Evolutionary conservation across 768 basidiomycete species (phyloP).

Genomic region (Epithele typhae): DNA sequence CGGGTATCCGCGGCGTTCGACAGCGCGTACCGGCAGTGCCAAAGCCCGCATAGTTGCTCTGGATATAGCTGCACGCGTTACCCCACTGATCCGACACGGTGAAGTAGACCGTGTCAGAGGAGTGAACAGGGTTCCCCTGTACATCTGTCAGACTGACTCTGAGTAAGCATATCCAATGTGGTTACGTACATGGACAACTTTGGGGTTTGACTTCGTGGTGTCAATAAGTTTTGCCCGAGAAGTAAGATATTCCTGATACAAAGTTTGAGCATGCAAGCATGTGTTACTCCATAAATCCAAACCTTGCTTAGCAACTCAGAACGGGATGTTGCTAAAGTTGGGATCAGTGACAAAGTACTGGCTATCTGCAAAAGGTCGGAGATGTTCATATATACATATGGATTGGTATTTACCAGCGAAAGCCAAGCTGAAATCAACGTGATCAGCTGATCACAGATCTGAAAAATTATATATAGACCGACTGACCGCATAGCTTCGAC

Average conservation of each 20-base stretch:
- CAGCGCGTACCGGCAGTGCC: constrained; percentile 71
- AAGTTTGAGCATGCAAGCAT: background rate
- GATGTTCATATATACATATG: background rate
- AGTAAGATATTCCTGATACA: constrained; percentile 70
- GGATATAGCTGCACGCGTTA: constrained; percentile 86
- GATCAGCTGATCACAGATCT: background rate
- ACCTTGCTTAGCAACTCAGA: constrained; percentile 87
- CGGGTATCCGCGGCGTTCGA: background rate
- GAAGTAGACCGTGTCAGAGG: constrained; percentile 95
- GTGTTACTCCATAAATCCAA: background rate
- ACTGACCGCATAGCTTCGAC: constrained; percentile 78
- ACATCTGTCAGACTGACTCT: too few species aligned
- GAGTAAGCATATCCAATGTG: too few species aligned
- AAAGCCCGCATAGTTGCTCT: constrained; percentile 88
- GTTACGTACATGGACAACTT: constrained; percentile 57
- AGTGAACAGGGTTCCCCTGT: constrained; percentile 77
- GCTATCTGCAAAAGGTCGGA: constrained; percentile 47
- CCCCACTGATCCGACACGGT: constrained; percentile 86
- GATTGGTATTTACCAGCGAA: constrained; percentile 58
- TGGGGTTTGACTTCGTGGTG: constrained; percentile 55
- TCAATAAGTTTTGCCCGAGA: constrained; percentile 80
- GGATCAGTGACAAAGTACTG: constrained; percentile 94
- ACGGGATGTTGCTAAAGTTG: constrained; percentile 69
- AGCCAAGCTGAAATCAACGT: constrained; percentile 30
- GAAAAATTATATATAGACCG: background rate